Evolutionary conservation across 306 rosid species (phyloP).

Genomic region (Sechiopsis laciniata): DNA sequence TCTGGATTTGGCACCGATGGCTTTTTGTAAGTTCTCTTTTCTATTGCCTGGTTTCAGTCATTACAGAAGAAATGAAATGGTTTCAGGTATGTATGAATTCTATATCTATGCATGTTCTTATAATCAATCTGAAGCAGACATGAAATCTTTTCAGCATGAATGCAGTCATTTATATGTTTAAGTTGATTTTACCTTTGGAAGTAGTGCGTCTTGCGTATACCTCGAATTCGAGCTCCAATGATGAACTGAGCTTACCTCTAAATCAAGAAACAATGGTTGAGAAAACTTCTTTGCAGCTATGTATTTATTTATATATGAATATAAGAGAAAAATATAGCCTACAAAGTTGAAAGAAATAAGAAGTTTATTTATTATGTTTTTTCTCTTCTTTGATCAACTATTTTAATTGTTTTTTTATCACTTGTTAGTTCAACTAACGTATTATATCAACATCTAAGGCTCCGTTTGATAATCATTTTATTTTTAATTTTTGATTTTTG

Average conservation of each 20-base stretch:
- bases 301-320: background rate
- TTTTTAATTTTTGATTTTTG: no score
- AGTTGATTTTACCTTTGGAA: background rate
- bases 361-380: no score
- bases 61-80: background rate
- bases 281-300: background rate
- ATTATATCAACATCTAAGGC: no score
- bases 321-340: background rate
- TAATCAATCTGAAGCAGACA: no score
- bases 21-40: conserved; percentile 38
- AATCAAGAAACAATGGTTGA: background rate
- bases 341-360: no score
- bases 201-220: background rate
- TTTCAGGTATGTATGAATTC: background rate
- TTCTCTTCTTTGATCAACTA: no score
- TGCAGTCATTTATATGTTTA: no score
- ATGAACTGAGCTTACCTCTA: background rate
- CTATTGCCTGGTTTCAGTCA: conserved; percentile 39
- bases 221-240: background rate
- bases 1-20: conserved; percentile 83
- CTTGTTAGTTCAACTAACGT: no score
- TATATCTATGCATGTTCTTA: background rate
- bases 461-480: no score
- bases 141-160: no score
- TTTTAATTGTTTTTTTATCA: no score